Evolutionary conservation across 495 filamentous ascomycete genomes (phyloP), one percentile per base, ranked within the genome.

Genomic region (Cercophora sp.): DNA sequence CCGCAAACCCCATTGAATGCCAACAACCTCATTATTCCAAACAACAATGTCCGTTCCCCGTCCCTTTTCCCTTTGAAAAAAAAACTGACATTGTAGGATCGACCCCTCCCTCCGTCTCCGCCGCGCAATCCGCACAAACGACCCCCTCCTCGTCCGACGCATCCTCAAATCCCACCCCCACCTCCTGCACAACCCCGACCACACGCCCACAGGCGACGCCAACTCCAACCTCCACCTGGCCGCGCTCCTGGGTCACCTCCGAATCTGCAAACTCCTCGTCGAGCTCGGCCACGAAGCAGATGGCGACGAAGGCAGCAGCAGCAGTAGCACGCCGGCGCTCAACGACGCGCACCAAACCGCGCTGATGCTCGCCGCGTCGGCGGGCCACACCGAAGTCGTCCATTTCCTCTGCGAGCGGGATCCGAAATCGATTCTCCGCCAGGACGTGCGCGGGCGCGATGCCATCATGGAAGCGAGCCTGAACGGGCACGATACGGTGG

Each of bases 191-290:
- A 88, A 89, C 64, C 85, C 87, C 1, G 86, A 90, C 65, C 74
- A 77, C 61, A 72, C 72, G 5, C 61, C 63, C 20, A 72, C 64
- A 16, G 77, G 75, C 45, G 65, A 74, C 48, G 75, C 77, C 58
- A 90, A 91, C 67, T 91, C 88, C 11, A 85, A 79, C 40, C 77
- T 94, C 9, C 89, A 94, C 67, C 77, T 93, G 8, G 84, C 87
- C 24, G 83, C 84, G 22, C 73, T 76, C 25, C 76, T 85, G 41
- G 87, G 87, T n/a, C 77, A 83, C 58, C 66, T 82, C 10, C 63
- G 77, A 13, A 84, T 91, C 55, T 80, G 78, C 64, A 64, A 68
- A 42, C 57, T 77, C 48, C 75, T 85, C 41, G 62, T 85, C 47
- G 54, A 64, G n/a, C 67, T 74, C 20, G 70, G 69, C 26, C 82